Percentiles rank a stretch among this genome's conserved stretches.
These are phyloP conservation scores for Nakataea oryzae DNA, from an alignment of 2,329 filamentous ascomycete genomes.

Conservation along the genomic window DNA sequence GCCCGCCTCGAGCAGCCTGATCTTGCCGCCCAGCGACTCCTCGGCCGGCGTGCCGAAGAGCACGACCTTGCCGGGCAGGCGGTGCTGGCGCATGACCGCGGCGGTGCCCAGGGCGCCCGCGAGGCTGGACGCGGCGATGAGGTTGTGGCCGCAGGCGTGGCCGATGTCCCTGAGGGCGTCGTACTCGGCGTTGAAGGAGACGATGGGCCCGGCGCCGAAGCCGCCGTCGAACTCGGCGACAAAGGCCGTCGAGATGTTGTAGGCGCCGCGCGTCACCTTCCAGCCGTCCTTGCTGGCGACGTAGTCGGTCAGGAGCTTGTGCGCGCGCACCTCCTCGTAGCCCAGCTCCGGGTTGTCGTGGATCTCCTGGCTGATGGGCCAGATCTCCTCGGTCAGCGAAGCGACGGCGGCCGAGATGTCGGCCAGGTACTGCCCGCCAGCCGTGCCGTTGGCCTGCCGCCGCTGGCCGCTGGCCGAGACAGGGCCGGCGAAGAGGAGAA, in stretches of 20 bases:
- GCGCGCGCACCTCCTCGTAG: conserved; percentile 35
- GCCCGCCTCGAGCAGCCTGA: conserved; percentile 31
- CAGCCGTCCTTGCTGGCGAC: conserved; percentile 31
- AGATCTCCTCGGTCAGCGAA: conserved; percentile 24
- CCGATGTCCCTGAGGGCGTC: conserved; percentile 39
- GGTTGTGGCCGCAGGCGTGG: conserved; percentile 44
- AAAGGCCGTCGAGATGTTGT: conserved; percentile 41
- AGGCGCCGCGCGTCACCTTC: conserved; percentile 39
- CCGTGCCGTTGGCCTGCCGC: neutral
- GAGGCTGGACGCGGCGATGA: conserved; percentile 38
- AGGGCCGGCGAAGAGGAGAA: neutral
- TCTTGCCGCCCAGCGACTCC: conserved; percentile 37
- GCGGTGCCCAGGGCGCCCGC: conserved; percentile 35
- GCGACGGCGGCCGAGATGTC: conserved; percentile 28
- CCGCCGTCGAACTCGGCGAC: conserved; percentile 36
- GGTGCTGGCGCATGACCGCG: conserved; percentile 26
- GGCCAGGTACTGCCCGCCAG: conserved; percentile 11
- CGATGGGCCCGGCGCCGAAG: conserved; percentile 26
- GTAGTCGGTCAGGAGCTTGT: conserved; percentile 36
- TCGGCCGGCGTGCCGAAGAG: conserved; percentile 45
- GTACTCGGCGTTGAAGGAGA: conserved; percentile 29
- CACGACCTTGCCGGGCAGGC: conserved; percentile 30
- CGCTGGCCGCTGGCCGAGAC: neutral
- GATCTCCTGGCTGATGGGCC: conserved; percentile 35
- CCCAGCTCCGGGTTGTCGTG: conserved; percentile 38